Percentiles rank a stretch among this genome's conserved stretches.
phyloP scores from a whole-genome alignment of 2,329 filamentous ascomycete species.

The Plectosphaerella cucumerina region DNA sequence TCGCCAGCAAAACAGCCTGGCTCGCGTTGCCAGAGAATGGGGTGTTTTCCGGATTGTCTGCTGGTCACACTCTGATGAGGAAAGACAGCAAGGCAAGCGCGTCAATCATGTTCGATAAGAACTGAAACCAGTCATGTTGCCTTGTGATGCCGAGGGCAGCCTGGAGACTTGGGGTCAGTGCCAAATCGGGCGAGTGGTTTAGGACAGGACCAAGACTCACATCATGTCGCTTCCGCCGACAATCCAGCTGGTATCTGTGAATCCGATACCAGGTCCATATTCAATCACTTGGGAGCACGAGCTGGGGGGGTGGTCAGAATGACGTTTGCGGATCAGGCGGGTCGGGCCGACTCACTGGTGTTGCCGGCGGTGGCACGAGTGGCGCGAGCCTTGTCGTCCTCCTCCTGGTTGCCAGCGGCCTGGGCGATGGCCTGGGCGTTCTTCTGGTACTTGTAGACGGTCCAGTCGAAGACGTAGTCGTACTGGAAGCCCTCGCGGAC shows the following conservation, averaged over 20 bases:
- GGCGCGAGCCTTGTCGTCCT: constrained; percentile 72
- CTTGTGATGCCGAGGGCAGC: constrained; percentile 79
- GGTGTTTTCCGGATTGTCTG: not conserved
- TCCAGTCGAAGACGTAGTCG: constrained; percentile 99
- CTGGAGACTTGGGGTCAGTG: constrained; percentile 38
- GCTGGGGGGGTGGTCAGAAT: constrained; percentile 71
- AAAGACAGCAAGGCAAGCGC: not conserved
- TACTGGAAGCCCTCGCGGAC: constrained; percentile 99
- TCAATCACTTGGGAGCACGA: constrained; percentile 83
- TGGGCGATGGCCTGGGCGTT: constrained; percentile 93
- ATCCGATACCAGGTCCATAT: constrained; percentile 51
- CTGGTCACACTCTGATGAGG: not conserved
- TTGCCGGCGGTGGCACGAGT: constrained; percentile 63
- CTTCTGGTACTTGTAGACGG: constrained; percentile 99
- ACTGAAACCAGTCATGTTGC: constrained; percentile 46
- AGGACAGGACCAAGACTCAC: constrained; percentile 69
- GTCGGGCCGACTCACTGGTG: constrained; percentile 49
- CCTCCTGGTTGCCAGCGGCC: constrained; percentile 67
- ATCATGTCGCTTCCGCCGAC: constrained; percentile 85
- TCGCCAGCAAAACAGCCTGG: not conserved
- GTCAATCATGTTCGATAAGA: constrained; percentile 38
- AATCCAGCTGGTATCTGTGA: constrained; percentile 69
- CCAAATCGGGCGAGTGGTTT: not conserved
- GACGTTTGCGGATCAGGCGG: constrained; percentile 55
- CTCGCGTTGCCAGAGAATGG: not conserved